Evolutionary conservation across 495 filamentous ascomycete species (phyloP).

Genomic region (Penicillium arizonense): DNA sequence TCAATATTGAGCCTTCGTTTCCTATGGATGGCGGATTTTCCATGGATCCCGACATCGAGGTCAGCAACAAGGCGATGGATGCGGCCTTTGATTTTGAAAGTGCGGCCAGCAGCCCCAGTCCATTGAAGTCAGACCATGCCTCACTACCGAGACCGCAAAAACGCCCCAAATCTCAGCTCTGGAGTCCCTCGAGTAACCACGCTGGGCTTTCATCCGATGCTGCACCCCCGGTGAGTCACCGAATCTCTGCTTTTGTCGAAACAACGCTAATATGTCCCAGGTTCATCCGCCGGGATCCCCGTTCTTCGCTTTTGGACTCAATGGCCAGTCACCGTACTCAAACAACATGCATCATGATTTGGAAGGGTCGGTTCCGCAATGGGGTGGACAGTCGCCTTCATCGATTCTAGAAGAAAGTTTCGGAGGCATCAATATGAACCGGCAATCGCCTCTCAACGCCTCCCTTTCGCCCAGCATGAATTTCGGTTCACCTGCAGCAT

Average conservation of each 20-base stretch:
- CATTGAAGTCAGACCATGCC: conserved; percentile 38
- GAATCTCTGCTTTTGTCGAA: background rate
- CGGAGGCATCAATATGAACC: conserved; percentile 43
- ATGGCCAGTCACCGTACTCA: conserved; percentile 51
- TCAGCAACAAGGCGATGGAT: conserved; percentile 62
- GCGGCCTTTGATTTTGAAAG: conserved; percentile 69
- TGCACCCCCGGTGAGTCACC: conserved; percentile 33
- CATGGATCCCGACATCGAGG: conserved; percentile 47
- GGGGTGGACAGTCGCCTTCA: conserved; percentile 52
- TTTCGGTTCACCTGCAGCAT: conserved; percentile 29
- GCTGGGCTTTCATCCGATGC: conserved; percentile 11
- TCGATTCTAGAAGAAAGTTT: conserved; percentile 48
- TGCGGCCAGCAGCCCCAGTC: conserved; percentile 63
- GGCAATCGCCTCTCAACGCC: conserved; percentile 33
- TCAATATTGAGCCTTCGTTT: conserved; percentile 38
- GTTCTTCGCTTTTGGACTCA: conserved; percentile 35
- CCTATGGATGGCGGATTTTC: conserved; percentile 31
- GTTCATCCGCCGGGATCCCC: conserved; percentile 25
- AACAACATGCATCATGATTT: conserved; percentile 38
- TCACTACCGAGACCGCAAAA: conserved; percentile 24
- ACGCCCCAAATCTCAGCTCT: conserved; percentile 25
- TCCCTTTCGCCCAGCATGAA: conserved; percentile 33
- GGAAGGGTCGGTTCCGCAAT: conserved; percentile 46
- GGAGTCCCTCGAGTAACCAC: conserved; percentile 22
- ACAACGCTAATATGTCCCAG: conserved; percentile 14